A percentile compares a stretch with the other conserved stretches of the same genome.
These are phyloP conservation scores for Nidularia sp. DNA, from an alignment of 768 basidiomycete species.

Conservation along the genomic window DNA sequence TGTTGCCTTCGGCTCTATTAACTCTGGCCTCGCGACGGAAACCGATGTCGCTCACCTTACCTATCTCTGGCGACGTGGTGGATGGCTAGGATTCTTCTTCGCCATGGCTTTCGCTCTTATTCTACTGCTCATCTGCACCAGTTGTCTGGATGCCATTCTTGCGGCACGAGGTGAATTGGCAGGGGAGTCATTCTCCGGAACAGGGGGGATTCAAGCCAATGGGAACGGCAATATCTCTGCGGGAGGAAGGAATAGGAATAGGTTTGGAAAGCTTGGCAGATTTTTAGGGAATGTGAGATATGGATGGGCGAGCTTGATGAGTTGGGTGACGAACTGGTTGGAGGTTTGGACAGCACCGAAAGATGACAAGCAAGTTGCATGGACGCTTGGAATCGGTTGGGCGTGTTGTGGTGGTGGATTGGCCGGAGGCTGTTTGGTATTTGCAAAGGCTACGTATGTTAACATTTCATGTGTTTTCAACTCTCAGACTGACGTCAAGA, in stretches of 20 bases:
- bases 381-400: constrained; percentile 93
- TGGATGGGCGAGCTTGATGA: constrained; percentile 43
- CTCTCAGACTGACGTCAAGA: background rate
- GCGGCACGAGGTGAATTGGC: constrained; percentile 65
- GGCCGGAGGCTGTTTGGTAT: constrained; percentile 86
- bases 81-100: constrained; percentile 92
- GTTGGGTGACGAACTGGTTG: constrained; percentile 54
- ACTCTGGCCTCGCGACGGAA: constrained; percentile 71
- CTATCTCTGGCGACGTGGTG: constrained; percentile 76
- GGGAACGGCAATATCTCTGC: constrained; percentile 1
- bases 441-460: constrained; percentile 65
- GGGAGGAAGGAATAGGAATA: constrained; percentile 2
- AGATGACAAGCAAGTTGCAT: constrained; percentile 82
- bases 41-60: constrained; percentile 76
- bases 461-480: constrained; percentile 3
- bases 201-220: constrained; percentile 13
- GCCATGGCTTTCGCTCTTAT: constrained; percentile 68
- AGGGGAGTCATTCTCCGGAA: constrained; percentile 47
- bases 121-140: constrained; percentile 62
- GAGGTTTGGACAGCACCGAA: constrained; percentile 75
- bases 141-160: constrained; percentile 72
- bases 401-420: constrained; percentile 89
- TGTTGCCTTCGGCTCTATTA: constrained; percentile 82
- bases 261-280: constrained; percentile 5
- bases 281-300: constrained; percentile 26